phyloP scores from a whole-genome alignment of 176 grass and related monocot genomes.

The Juncus inflexus region DNA sequence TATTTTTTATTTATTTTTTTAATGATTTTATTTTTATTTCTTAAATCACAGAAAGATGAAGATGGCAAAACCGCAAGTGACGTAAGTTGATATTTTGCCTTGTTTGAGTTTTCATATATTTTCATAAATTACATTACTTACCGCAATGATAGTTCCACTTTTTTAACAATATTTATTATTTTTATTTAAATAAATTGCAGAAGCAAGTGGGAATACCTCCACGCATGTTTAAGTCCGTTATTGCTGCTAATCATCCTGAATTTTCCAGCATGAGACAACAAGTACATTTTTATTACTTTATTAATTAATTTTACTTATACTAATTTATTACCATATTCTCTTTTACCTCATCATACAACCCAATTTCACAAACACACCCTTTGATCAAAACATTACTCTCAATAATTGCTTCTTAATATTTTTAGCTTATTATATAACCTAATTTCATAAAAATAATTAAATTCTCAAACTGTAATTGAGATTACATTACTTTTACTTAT shows the following conservation, averaged over 20 bases:
- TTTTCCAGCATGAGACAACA: constrained; percentile 97
- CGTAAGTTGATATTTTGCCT: constrained; percentile 34
- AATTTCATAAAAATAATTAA: too few relatives aligned
- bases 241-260: constrained; percentile 80
- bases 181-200: constrained; percentile 31
- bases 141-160: too few relatives aligned
- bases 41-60: constrained; percentile 31
- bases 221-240: constrained; percentile 94
- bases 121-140: constrained; percentile 6
- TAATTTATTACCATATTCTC: background rate
- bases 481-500: background rate
- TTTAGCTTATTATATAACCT: too few relatives aligned
- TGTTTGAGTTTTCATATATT: constrained; percentile 8
- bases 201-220: constrained; percentile 84
- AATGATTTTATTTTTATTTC: constrained; percentile 8
- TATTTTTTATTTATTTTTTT: background rate
- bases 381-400: too few relatives aligned
- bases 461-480: too few relatives aligned
- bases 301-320: constrained; percentile 2
- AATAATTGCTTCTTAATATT: too few relatives aligned
- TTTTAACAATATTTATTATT: background rate
- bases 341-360: too few relatives aligned
- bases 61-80: constrained; percentile 29
- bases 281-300: constrained; percentile 37
- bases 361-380: too few relatives aligned